A percentile compares a stretch with the other conserved stretches of the same genome.
These are phyloP conservation scores for Thermothelomyces thermophilus DNA, from an alignment of 2,329 filamentous ascomycete species.

Conservation along the genomic window DNA sequence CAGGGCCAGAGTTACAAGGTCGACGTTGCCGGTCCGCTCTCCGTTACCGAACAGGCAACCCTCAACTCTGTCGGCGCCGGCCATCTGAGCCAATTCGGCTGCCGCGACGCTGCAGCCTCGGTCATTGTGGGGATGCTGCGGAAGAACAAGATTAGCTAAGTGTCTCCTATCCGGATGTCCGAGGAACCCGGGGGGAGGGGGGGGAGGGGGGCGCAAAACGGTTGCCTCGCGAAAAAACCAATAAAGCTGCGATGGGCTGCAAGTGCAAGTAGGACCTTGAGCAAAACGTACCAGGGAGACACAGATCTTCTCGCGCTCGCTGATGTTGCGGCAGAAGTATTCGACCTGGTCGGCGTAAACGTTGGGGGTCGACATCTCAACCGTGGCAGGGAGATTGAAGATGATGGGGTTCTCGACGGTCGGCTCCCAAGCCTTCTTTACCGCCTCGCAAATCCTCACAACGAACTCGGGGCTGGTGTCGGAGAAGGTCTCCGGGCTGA, in stretches of 20 bases:
- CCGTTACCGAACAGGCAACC: slow-evolving; percentile 93
- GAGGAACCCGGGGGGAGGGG: too few relatives aligned
- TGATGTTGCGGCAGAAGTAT: slow-evolving; percentile 83
- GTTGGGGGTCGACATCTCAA: slow-evolving; percentile 92
- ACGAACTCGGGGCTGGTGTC: slow-evolving; percentile 82
- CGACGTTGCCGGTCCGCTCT: slow-evolving; percentile 91
- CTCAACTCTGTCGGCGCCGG: slow-evolving; percentile 88
- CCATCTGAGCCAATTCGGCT: slow-evolving; percentile 91
- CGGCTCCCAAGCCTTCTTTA: slow-evolving; percentile 90
- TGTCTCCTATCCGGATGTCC: too few relatives aligned
- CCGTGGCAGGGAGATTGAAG: slow-evolving; percentile 93
- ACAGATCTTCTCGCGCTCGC: slow-evolving; percentile 76
- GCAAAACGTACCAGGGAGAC: slow-evolving; percentile 55
- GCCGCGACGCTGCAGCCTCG: slow-evolving; percentile 84
- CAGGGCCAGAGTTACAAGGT: slow-evolving; percentile 83
- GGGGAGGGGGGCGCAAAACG: too few relatives aligned
- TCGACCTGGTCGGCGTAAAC: slow-evolving; percentile 95
- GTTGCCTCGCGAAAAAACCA: too few relatives aligned
- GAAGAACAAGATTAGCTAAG: too few relatives aligned
- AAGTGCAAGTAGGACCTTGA: too few relatives aligned
- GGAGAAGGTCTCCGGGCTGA: slow-evolving; percentile 83
- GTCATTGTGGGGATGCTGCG: slow-evolving; percentile 80
- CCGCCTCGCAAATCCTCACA: slow-evolving; percentile 78
- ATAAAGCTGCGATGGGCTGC: too few relatives aligned
- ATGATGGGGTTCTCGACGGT: slow-evolving; percentile 75